These are phyloP conservation scores for Marasmius fiardii DNA, from an alignment of 1,284 basidiomycete genomes.

Conservation along the genomic window DNA sequence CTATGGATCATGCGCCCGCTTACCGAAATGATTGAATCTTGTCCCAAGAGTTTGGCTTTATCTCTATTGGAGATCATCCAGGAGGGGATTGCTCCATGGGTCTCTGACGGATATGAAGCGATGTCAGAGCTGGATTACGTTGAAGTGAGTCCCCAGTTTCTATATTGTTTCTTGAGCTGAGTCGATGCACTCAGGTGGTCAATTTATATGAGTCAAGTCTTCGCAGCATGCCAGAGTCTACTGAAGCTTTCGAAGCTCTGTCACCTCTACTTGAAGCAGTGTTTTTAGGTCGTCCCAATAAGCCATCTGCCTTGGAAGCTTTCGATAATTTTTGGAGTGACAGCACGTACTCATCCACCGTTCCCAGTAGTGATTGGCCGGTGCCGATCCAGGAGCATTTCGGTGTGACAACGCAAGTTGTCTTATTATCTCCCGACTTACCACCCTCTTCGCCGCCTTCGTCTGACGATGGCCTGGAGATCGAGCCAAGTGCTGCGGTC, in stretches of 20 bases:
- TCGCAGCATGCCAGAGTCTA: constrained; percentile 36
- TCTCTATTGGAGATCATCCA: constrained; percentile 44
- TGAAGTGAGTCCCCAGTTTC: constrained; percentile 33
- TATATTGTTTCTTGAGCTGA: constrained; percentile 7
- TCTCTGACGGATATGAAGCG: constrained; percentile 51
- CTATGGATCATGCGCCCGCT: constrained; percentile 62
- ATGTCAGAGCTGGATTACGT: constrained; percentile 58
- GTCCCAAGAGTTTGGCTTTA: constrained; percentile 43
- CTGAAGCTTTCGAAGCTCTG: constrained; percentile 39
- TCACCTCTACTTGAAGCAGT: constrained; percentile 48
- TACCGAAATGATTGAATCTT: constrained; percentile 47
- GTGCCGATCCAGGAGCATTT: constrained; percentile 31
- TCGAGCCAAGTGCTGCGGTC: not conserved
- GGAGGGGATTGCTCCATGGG: constrained; percentile 59
- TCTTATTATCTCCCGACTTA: not conserved
- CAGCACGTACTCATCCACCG: constrained; percentile 34
- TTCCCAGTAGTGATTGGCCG: constrained; percentile 51
- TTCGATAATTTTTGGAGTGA: constrained; percentile 60
- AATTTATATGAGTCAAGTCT: constrained; percentile 57
- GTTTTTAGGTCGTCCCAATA: constrained; percentile 45
- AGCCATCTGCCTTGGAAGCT: constrained; percentile 37
- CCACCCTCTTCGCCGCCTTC: not conserved
- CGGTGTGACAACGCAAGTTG: not conserved
- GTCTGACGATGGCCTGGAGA: not conserved
- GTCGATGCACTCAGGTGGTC: constrained; percentile 37